phyloP scores from a whole-genome alignment of 768 basidiomycete genomes.

The Agrocybe pediades region DNA sequence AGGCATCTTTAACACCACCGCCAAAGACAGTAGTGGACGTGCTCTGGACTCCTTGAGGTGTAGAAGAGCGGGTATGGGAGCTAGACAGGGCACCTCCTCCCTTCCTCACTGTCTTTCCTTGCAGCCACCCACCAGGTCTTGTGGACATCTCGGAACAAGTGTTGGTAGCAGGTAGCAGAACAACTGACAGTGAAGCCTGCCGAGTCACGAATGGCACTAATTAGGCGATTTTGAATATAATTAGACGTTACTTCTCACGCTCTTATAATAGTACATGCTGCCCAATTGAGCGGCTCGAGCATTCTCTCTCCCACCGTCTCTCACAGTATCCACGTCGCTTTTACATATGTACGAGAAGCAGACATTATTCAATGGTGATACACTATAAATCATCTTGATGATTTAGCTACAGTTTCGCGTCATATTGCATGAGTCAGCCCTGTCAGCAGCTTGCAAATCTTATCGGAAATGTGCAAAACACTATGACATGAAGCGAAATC shows the following conservation, averaged over 20 bases:
- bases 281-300: too few species aligned
- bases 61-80: constrained; percentile 58
- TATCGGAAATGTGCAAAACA: not conserved
- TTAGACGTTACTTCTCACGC: not conserved
- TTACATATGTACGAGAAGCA: too few species aligned
- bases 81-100: constrained; percentile 48
- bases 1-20: constrained; percentile 85
- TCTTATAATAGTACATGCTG: not conserved
- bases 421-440: not conserved
- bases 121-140: constrained; percentile 57
- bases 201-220: constrained; percentile 21
- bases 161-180: too few species aligned
- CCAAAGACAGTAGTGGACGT: constrained; percentile 77
- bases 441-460: constrained; percentile 6
- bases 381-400: too few species aligned
- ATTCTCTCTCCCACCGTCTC: too few species aligned
- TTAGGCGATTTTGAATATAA: not conserved
- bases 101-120: constrained; percentile 77
- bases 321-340: too few species aligned
- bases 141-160: too few species aligned
- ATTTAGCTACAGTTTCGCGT: not conserved
- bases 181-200: too few species aligned
- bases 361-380: too few species aligned
- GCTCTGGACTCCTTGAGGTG: constrained; percentile 61
- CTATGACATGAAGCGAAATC: constrained; percentile 1